Conservation (phyloP, 148 eudicot species). For the Vaccinium corymbosum region DNA sequence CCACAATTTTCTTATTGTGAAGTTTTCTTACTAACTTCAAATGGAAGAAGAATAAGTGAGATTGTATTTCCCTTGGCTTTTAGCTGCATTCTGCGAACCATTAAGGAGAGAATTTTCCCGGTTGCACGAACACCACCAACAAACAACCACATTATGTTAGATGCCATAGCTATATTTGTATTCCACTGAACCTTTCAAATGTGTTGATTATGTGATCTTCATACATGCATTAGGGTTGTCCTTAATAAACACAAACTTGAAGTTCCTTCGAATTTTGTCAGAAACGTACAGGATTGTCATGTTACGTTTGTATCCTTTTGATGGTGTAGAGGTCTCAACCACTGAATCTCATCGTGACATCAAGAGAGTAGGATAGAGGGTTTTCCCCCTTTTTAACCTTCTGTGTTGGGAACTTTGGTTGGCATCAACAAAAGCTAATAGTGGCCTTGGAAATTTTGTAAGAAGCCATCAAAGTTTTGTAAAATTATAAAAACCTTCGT, state of each 20-base stretch:
- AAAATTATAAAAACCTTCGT: background rate
- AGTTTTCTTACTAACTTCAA: background rate
- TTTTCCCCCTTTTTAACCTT: background rate
- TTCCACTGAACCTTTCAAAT: background rate
- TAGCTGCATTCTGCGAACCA: background rate
- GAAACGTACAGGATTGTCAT: background rate
- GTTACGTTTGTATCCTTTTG: background rate
- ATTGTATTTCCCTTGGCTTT: background rate
- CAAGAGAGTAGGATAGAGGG: background rate
- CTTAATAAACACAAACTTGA: conserved; percentile 5
- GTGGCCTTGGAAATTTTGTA: background rate
- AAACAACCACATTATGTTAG: background rate
- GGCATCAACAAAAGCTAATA: background rate
- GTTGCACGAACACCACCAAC: background rate
- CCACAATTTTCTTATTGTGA: background rate
- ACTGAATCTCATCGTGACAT: background rate
- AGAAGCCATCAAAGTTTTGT: background rate
- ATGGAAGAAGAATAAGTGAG: background rate
- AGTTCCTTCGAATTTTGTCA: background rate
- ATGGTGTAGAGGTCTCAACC: background rate
- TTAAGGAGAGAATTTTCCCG: background rate
- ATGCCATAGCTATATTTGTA: background rate
- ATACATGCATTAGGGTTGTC: background rate
- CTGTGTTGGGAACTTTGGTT: background rate
- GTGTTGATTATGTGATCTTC: background rate